Evolutionary conservation across 202 grass and related monocot genomes (phyloP), one percentile per base, ranked within the genome.

Genomic region (Setaria viridis): DNA sequence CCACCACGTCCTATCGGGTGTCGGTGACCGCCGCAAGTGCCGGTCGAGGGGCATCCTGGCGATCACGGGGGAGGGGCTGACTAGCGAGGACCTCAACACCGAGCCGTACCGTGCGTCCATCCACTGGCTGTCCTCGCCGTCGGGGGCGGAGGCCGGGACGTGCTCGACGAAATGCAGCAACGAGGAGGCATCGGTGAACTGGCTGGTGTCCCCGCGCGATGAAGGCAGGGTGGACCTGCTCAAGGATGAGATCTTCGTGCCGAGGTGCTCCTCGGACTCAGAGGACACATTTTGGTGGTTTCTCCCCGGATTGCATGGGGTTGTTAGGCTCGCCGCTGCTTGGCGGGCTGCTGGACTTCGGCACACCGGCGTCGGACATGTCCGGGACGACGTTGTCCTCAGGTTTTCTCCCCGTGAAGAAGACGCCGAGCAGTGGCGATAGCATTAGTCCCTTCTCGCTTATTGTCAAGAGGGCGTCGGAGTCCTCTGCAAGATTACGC

Each of bases 21-120:
- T 99, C 45, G 76, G 85, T 7, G 93, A 99, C 87, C 75, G 91
- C 11, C 88, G 93, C 70, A 99, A 99, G 63, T 95, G 96, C 72
- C 78, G 88, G 29, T 88, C 90, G 11, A 91, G 93, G 67, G 91
- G 91, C 16, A 92, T 99, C 65, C 87, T 94, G 20, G 80, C 87
- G 20, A 88, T 99, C 42, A 56, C 85, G 0, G 80, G 88, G 11
- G 86, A 80, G 17, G 93, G 67, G 11, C 11, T 43, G 0, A 17
- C 45, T 1, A 87, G 83, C 82, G 67, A 82, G 84, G 91, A 88
- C 54, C 66, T 84, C n/a, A 85, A 43, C 12, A 15, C 43, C 0
- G 81, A 87, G 64, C 85, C 89, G 29, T 85, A 71, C 30, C 37
- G 81, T 7, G 95, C 93, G 43, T 98, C 95, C 3, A 91, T 98